Conservation (phyloP, 495 filamentous ascomycete genomes). For the Letharia lupina region DNA sequence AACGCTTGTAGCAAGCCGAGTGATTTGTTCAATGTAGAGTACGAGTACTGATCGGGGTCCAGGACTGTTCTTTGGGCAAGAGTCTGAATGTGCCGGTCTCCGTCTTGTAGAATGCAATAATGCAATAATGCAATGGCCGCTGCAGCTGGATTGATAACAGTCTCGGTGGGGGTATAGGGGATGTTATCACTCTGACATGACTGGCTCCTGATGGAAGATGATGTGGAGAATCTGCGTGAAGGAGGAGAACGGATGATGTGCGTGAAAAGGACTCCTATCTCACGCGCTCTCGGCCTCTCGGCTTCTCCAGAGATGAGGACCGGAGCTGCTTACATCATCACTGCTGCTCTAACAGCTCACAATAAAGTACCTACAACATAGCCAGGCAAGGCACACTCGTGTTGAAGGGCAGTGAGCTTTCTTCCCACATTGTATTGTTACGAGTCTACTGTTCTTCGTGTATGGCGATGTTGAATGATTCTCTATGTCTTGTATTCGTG, state of each 20-base stretch:
- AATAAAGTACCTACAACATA: too few species aligned
- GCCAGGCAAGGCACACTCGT: too few species aligned
- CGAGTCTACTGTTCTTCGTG: too few species aligned
- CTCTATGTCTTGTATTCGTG: background rate
- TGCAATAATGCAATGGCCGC: background rate
- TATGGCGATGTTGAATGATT: background rate
- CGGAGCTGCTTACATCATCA: constrained; percentile 3
- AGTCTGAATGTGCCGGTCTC: background rate
- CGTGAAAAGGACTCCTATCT: background rate
- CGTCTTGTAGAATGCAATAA: background rate
- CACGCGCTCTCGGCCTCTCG: background rate
- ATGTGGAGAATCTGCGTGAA: background rate
- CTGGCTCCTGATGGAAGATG: background rate
- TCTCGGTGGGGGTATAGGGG: background rate
- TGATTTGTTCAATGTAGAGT: too few species aligned
- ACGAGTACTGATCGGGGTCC: background rate
- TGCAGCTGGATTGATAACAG: background rate
- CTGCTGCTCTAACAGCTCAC: background rate
- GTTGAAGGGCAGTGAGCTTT: too few species aligned
- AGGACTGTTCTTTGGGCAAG: background rate
- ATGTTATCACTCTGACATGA: background rate
- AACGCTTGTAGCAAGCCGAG: background rate
- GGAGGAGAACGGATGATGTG: background rate
- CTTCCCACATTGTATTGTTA: too few species aligned
- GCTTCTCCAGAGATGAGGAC: too few species aligned